Evolutionary conservation across 441 rosid species (phyloP).

Genomic region (Sinapis alba): DNA sequence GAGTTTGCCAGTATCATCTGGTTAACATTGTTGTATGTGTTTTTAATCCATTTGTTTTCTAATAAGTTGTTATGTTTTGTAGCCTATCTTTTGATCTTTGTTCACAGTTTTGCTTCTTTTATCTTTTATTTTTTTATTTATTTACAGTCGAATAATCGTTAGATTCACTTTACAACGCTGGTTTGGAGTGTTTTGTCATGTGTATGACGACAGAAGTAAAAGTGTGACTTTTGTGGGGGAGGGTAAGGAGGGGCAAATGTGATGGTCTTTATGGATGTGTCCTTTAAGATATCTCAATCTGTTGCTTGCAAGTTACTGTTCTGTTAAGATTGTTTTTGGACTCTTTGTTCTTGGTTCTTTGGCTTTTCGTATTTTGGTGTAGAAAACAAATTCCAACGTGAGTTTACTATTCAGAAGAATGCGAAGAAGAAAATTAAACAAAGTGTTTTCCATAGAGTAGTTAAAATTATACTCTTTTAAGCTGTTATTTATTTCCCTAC

Average conservation of each 20-base stretch:
- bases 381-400: background rate
- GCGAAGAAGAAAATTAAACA: background rate
- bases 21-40: slow-evolving; percentile 37
- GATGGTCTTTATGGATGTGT: slow-evolving; percentile 35
- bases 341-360: slow-evolving; percentile 9
- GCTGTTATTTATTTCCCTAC: background rate
- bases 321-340: slow-evolving; percentile 21
- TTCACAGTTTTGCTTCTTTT: slow-evolving; percentile 24
- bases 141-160: slow-evolving; percentile 20
- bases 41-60: slow-evolving; percentile 19
- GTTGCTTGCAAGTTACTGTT: slow-evolving; percentile 32
- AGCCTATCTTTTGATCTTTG: slow-evolving; percentile 18
- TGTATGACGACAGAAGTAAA: slow-evolving; percentile 19
- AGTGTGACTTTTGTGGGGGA: slow-evolving; percentile 30
- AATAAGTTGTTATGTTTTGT: slow-evolving; percentile 21
- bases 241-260: slow-evolving; percentile 38
- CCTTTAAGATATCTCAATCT: slow-evolving; percentile 36
- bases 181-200: slow-evolving; percentile 26
- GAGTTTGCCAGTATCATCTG: slow-evolving; percentile 36
- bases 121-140: too few species aligned
- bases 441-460: background rate
- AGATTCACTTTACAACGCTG: slow-evolving; percentile 29
- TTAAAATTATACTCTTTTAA: background rate
- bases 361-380: background rate
- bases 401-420: background rate